These are phyloP conservation scores for Gaertneriomyces semiglobifer DNA, from an alignment of 192 early-diverging fungal genomes.

Conservation along the genomic window DNA sequence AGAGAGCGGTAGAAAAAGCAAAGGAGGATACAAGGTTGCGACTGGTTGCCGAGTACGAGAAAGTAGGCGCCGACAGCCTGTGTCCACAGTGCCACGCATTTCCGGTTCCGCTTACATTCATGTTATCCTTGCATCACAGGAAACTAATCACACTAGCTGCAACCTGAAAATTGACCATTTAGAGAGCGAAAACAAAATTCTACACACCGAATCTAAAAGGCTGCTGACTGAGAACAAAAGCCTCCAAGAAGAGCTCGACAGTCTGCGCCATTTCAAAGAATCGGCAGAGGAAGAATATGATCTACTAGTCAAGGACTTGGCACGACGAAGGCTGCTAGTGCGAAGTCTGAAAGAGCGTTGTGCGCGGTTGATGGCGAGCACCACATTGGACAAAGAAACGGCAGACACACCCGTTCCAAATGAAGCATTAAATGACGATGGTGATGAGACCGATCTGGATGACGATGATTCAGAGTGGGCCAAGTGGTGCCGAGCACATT, in stretches of 20 bases:
- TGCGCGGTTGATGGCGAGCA: not conserved
- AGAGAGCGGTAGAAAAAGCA: constrained; percentile 22
- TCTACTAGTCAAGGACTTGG: constrained; percentile 35
- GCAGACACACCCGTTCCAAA: not conserved
- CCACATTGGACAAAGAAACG: not conserved
- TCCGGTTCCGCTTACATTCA: too few species aligned
- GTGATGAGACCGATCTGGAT: constrained; percentile 3
- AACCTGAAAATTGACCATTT: constrained; percentile 29
- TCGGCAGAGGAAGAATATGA: constrained; percentile 24
- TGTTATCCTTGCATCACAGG: not conserved
- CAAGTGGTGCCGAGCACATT: constrained; percentile 35
- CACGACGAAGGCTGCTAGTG: constrained; percentile 26
- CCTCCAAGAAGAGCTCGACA: constrained; percentile 9
- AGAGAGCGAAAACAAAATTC: constrained; percentile 28
- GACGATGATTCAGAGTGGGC: constrained; percentile 34
- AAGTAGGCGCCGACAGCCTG: constrained; percentile 14
- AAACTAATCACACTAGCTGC: constrained; percentile 30
- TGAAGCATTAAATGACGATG: not conserved
- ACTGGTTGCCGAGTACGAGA: constrained; percentile 35
- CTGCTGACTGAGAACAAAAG: constrained; percentile 23
- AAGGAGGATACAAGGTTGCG: constrained; percentile 25
- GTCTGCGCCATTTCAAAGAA: constrained; percentile 24
- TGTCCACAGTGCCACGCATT: not conserved
- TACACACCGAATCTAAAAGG: constrained; percentile 31
- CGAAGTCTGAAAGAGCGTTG: not conserved